These are phyloP conservation scores for Euclidium syriacum DNA, from an alignment of 345 rosid genomes.

Conservation along the genomic window DNA sequence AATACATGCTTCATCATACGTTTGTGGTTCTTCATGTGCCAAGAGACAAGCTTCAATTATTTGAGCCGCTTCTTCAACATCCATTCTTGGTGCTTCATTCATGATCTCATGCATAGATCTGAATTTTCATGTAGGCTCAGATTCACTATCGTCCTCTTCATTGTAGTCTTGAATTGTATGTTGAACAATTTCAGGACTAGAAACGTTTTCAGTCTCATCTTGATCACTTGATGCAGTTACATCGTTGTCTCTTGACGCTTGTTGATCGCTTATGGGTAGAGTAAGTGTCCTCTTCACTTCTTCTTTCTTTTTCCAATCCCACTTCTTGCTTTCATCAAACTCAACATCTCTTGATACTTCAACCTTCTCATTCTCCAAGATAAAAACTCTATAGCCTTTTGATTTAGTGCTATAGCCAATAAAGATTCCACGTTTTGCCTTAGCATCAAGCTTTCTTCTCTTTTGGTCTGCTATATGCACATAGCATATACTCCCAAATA, in stretches of 20 bases:
- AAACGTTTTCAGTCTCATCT: too few species aligned
- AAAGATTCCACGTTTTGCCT: neutral
- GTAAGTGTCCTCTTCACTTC: neutral
- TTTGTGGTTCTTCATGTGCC: neutral
- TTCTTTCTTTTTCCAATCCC: neutral
- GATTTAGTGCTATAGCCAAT: neutral
- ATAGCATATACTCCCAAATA: neutral
- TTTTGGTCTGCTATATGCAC: neutral
- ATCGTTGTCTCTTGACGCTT: too few species aligned
- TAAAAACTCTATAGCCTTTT: neutral
- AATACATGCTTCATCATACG: neutral
- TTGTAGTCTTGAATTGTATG: too few species aligned
- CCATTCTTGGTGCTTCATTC: neutral
- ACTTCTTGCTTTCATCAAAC: neutral
- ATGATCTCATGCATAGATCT: neutral
- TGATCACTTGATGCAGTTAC: too few species aligned
- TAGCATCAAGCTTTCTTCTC: neutral
- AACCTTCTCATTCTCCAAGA: neutral
- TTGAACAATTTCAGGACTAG: too few species aligned
- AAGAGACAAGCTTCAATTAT: neutral
- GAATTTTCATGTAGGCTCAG: neutral
- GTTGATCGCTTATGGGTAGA: too few species aligned
- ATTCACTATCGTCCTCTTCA: too few species aligned
- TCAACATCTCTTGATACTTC: neutral
- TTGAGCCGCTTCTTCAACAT: neutral